Percentiles rank a stretch among this genome's conserved stretches.
These are phyloP conservation scores for Rhamnella rubrinervis DNA, from an alignment of 331 rosid species.

Conservation along the genomic window DNA sequence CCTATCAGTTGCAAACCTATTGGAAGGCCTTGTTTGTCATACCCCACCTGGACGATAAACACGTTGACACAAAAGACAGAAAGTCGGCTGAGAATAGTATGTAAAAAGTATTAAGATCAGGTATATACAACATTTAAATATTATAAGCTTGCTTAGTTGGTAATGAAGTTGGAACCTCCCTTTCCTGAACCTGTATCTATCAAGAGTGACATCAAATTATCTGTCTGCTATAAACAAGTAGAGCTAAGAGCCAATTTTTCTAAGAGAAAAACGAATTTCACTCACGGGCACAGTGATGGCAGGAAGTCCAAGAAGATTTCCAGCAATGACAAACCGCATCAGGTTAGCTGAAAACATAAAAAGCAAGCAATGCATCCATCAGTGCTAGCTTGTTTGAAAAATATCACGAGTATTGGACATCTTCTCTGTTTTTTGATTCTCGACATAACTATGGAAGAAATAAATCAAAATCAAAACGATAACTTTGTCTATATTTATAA, in stretches of 20 bases:
- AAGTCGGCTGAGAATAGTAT: neutral
- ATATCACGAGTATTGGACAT: too few relatives aligned
- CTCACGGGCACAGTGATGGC: constrained; percentile 94
- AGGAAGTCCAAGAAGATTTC: constrained; percentile 89
- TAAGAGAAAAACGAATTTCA: constrained; percentile 18
- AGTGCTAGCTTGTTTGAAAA: too few relatives aligned
- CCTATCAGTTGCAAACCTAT: constrained; percentile 91
- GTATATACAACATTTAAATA: neutral
- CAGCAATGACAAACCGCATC: constrained; percentile 71
- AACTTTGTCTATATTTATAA: too few relatives aligned
- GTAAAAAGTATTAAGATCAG: neutral
- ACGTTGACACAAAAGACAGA: constrained; percentile 5
- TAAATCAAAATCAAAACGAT: too few relatives aligned
- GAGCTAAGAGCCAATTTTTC: neutral
- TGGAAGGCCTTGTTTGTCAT: constrained; percentile 91
- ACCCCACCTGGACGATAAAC: constrained; percentile 60
- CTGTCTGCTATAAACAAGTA: neutral
- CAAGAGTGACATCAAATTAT: neutral
- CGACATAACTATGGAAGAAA: too few relatives aligned
- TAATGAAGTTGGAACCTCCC: neutral
- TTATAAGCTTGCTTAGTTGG: neutral
- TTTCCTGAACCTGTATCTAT: neutral
- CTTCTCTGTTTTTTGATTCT: too few relatives aligned
- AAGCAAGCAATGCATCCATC: neutral
- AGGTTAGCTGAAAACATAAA: constrained; percentile 54